These are phyloP conservation scores for Platanus orientalis DNA, from an alignment of 164 flowering plant genomes.

Conservation along the genomic window DNA sequence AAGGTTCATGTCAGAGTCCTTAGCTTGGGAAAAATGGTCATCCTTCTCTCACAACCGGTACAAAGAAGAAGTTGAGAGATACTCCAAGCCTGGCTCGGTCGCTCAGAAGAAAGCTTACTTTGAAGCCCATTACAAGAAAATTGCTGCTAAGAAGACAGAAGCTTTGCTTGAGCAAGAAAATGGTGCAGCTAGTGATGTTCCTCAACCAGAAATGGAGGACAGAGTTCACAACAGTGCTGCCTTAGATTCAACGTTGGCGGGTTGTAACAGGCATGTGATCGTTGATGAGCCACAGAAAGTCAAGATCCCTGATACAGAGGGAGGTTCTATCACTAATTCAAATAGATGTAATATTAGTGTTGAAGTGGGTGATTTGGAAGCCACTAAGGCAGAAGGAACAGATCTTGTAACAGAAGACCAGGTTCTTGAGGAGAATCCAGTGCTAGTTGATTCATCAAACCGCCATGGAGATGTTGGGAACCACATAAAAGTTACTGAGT, in stretches of 20 bases:
- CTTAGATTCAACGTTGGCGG: not conserved
- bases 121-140: constrained; percentile 52
- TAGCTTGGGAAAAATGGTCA: too few species aligned
- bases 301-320: not conserved
- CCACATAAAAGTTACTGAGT: constrained; percentile 4
- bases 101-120: too few species aligned
- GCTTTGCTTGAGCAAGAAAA: constrained; percentile 52
- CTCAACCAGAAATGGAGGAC: constrained; percentile 19
- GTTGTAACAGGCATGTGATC: not conserved
- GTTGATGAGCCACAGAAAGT: too few species aligned
- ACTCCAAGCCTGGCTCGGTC: constrained; percentile 62
- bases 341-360: not conserved
- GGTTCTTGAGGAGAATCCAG: too few species aligned
- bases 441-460: too few species aligned
- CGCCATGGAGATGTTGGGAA: constrained; percentile 14
- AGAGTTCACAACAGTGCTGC: not conserved
- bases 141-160: constrained; percentile 49
- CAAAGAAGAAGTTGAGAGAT: constrained; percentile 66
- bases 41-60: constrained; percentile 58
- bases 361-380: constrained; percentile 3
- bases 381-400: constrained; percentile 8
- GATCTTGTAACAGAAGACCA: constrained; percentile 10
- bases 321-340: not conserved
- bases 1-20: constrained; percentile 59
- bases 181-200: too few species aligned